phyloP scores from a whole-genome alignment of 2,329 filamentous ascomycete genomes.

The Mariannaea elegans region DNA sequence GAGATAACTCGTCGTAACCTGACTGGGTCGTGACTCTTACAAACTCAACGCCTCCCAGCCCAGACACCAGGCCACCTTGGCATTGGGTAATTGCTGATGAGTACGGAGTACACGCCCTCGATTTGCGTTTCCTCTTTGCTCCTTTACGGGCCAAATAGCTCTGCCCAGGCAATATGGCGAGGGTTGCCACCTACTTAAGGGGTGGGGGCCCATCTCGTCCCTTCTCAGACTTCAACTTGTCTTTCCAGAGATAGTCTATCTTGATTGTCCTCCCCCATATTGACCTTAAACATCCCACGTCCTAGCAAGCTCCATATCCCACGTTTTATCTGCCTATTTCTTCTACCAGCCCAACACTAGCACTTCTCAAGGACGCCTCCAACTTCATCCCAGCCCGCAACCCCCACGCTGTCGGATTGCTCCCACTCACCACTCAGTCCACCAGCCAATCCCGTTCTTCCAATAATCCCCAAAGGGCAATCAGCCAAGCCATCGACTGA shows the following conservation, averaged over 20 bases:
- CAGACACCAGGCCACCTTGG: constrained; percentile 34
- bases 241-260: constrained; percentile 26
- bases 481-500: constrained; percentile 42
- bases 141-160: constrained; percentile 26
- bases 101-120: constrained; percentile 37
- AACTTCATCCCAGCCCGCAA: constrained; percentile 35
- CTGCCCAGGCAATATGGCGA: constrained; percentile 25
- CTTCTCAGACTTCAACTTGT: constrained; percentile 20
- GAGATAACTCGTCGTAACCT: constrained; percentile 41
- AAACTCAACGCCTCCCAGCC: constrained; percentile 31
- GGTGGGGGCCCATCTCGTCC: constrained; percentile 34
- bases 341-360: constrained; percentile 27
- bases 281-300: constrained; percentile 25
- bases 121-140: constrained; percentile 7
- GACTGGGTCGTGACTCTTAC: constrained; percentile 34
- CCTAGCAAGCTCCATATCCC: constrained; percentile 24
- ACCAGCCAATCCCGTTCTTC: constrained; percentile 41
- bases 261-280: constrained; percentile 19
- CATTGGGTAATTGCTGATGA: constrained; percentile 37
- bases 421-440: constrained; percentile 37
- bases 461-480: constrained; percentile 43
- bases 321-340: constrained; percentile 22
- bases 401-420: constrained; percentile 39
- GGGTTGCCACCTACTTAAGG: constrained; percentile 40
- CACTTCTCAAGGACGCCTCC: constrained; percentile 32